Evolutionary conservation across 2,329 filamentous ascomycete genomes (phyloP).

Genomic region (Cladosporium sp.): DNA sequence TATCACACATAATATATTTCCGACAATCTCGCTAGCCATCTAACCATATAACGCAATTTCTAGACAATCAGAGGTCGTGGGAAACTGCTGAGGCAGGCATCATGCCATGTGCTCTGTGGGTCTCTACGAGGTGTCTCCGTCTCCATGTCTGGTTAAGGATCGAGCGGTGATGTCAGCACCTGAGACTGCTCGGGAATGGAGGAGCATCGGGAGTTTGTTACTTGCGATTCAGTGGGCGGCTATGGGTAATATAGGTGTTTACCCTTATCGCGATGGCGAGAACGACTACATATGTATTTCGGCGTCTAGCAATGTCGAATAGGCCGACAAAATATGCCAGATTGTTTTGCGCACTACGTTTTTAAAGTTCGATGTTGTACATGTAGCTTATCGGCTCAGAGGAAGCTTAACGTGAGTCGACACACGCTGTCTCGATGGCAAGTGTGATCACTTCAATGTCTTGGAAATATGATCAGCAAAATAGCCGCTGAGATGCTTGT

Average conservation of each 20-base stretch:
- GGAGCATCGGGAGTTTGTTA: background rate
- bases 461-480: background rate
- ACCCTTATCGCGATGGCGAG: background rate
- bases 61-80: background rate
- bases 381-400: background rate
- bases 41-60: background rate
- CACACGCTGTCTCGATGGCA: background rate
- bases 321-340: background rate
- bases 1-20: background rate
- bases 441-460: background rate
- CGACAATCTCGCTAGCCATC: background rate
- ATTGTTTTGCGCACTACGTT: background rate
- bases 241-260: background rate
- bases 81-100: background rate
- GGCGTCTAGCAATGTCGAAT: background rate
- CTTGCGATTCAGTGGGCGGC: background rate
- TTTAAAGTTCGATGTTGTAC: background rate
- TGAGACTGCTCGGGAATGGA: background rate
- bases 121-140: background rate
- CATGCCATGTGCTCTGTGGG: slow-evolving; percentile 11
- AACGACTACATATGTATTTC: background rate
- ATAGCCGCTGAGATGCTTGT: background rate
- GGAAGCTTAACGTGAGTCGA: background rate
- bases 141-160: background rate
- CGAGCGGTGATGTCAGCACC: slow-evolving; percentile 11